Percentiles rank a stretch among this genome's conserved stretches.
These are phyloP conservation scores for Aspergillus udagawae DNA, from an alignment of 2,329 filamentous ascomycete species.

Conservation along the genomic window DNA sequence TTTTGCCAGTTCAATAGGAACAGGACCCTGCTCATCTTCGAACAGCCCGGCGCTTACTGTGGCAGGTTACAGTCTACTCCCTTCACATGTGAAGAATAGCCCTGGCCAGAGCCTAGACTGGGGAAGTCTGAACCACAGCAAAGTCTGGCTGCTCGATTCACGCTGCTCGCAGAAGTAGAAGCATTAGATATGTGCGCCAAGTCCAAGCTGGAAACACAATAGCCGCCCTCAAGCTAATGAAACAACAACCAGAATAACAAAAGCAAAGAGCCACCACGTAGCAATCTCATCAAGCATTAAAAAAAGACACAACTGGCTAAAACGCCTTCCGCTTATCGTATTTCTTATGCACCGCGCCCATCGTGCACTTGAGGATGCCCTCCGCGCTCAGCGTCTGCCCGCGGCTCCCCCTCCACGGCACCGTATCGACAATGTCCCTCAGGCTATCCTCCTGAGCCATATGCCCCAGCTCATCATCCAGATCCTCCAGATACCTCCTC, in stretches of 20 bases:
- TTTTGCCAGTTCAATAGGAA: not conserved
- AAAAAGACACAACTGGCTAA: slow-evolving; percentile 4
- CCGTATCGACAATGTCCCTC: slow-evolving; percentile 89
- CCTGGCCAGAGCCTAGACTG: too few relatives aligned
- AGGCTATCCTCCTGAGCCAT: slow-evolving; percentile 45
- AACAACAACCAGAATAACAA: not conserved
- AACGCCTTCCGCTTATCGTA: slow-evolving; percentile 49
- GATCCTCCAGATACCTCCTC: slow-evolving; percentile 58
- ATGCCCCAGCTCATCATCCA: slow-evolving; percentile 70
- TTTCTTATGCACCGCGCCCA: slow-evolving; percentile 69
- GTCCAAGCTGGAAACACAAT: not conserved
- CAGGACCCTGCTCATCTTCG: not conserved
- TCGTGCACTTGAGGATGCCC: slow-evolving; percentile 73
- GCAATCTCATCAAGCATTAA: slow-evolving; percentile 4
- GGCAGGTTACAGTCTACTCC: slow-evolving; percentile 1
- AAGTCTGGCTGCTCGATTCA: not conserved
- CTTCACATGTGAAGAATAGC: not conserved
- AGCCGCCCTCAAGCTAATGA: not conserved
- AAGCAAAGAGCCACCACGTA: slow-evolving; percentile 3
- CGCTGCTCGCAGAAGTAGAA: not conserved
- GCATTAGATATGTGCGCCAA: not conserved
- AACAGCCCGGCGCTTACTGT: slow-evolving; percentile 10
- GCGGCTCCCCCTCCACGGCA: slow-evolving; percentile 60
- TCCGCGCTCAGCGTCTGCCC: slow-evolving; percentile 59
- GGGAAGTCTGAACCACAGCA: too few relatives aligned